Conservation (phyloP, 2,329 filamentous ascomycete species). For the Thermoascus crustaceus region DNA sequence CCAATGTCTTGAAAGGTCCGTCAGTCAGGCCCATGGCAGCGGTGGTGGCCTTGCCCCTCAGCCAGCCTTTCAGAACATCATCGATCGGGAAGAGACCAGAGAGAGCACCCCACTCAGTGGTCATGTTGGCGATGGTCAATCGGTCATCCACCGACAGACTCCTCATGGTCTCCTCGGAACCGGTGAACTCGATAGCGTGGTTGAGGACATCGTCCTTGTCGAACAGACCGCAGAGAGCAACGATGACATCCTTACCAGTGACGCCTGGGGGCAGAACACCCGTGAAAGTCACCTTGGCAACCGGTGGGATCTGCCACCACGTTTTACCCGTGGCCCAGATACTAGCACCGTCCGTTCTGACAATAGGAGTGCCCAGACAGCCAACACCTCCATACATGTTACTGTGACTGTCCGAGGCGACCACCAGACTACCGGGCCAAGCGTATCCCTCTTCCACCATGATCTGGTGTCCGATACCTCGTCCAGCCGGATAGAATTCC, state of each 20-base stretch:
- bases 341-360: constrained; percentile 76
- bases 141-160: constrained; percentile 66
- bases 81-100: constrained; percentile 77
- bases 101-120: constrained; percentile 70
- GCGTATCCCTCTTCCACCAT: constrained; percentile 69
- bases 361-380: constrained; percentile 69
- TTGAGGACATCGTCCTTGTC: constrained; percentile 84
- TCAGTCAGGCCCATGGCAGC: constrained; percentile 53
- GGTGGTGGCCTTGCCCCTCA: constrained; percentile 66
- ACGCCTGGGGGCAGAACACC: constrained; percentile 70
- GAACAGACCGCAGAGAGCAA: constrained; percentile 80
- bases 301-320: constrained; percentile 83
- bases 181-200: constrained; percentile 81
- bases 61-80: constrained; percentile 60
- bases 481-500: constrained; percentile 66
- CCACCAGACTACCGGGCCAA: constrained; percentile 78
- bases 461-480: constrained; percentile 77
- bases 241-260: constrained; percentile 88
- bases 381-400: constrained; percentile 80
- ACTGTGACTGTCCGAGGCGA: constrained; percentile 63
- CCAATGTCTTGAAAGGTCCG: constrained; percentile 38
- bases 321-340: constrained; percentile 78
- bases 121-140: constrained; percentile 66
- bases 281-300: constrained; percentile 70
- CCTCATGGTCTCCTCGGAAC: constrained; percentile 65